phyloP scores from a whole-genome alignment of 2,329 filamentous ascomycete genomes.

The Penicillium palitans region DNA sequence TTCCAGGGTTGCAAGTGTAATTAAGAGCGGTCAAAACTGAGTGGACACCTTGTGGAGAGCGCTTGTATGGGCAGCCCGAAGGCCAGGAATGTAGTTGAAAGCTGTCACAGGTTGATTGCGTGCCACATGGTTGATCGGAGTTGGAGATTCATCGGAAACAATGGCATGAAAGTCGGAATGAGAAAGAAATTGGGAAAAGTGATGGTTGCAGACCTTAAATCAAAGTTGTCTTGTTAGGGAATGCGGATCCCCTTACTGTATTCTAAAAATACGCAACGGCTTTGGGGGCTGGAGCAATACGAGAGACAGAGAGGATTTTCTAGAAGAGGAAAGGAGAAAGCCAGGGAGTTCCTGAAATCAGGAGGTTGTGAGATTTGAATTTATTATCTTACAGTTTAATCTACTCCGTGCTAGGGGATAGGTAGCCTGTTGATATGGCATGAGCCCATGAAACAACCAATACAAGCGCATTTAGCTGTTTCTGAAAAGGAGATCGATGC shows the following conservation, averaged over 20 bases:
- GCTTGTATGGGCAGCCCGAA: conserved; percentile 17
- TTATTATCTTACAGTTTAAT: background rate
- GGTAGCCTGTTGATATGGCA: background rate
- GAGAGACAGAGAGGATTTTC: conserved; percentile 6
- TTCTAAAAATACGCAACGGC: conserved; percentile 27
- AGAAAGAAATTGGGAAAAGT: conserved; percentile 10
- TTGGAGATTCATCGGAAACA: conserved; percentile 21
- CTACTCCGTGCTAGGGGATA: background rate
- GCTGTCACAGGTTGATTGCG: conserved; percentile 26
- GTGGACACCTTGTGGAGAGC: conserved; percentile 27
- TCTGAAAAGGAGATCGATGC: background rate
- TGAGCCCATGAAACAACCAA: background rate
- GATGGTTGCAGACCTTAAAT: conserved; percentile 20
- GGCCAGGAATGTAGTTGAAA: conserved; percentile 17
- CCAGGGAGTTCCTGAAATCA: background rate
- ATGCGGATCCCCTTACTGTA: conserved; percentile 29
- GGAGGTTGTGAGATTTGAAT: background rate
- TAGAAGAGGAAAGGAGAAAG: conserved; percentile 1
- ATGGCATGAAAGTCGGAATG: conserved; percentile 20
- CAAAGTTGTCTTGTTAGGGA: conserved; percentile 18
- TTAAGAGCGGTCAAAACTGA: conserved; percentile 28
- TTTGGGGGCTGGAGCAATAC: conserved; percentile 16
- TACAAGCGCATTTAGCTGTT: conserved; percentile 2
- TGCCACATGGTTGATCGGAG: conserved; percentile 27
- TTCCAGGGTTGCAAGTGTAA: conserved; percentile 17